Base-by-base conservation (phyloP, 2,329 filamentous ascomycete genomes). In the Teratosphaeria epicoccoides region DNA sequence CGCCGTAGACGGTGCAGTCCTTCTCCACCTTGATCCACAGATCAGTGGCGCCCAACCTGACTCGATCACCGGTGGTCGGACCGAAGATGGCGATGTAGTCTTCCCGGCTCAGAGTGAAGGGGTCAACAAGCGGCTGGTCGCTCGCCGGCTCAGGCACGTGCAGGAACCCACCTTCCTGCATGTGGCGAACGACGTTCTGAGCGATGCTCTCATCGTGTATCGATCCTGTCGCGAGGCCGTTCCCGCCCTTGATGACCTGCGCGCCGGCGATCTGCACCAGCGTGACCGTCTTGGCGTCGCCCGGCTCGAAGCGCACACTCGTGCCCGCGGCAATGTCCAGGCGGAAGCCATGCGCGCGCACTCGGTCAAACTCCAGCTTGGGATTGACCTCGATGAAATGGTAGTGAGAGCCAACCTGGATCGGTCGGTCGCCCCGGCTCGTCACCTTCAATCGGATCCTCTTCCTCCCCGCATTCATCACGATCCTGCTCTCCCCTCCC, bases 351-450 rank as follows among this genome's bases (percentile, higher is more conserved):
- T 93, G 93, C 1, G 89, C 81, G 59, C 81, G 81, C 47, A 81
- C 73, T 24, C 91, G 87, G 70, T 97, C 91, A 67, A 97, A 97
- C 55, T 87, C 81, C 48, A 97, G 78, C 67, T 87, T 81, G 0
- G 89, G 87, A 69, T 97, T 97, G n/a, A 83, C 85, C 73, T 97
- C 91, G 64, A 95, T 82, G 67, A 97, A 95, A 71, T 96, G 91
- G 68, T 95, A 97, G 71, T 97, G 91, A 26, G 88, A 95, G 26
- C 91, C 91, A 54, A 87, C 77, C 76, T 96, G 90, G 55, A 96
- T 85, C 1, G 91, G 91, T 26, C 91, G 76, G 69, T 97, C 91
- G 6, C 91, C 91, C 61, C 80, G 87, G 69, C 87, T 95, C 57
- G 84, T 89, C 40, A 97, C 87, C 64, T 76, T 82, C 37, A 97